These are phyloP conservation scores for Takakia lepidozioides DNA, from an alignment of 225 moss, liverwort and hornwort species.

Conservation along the genomic window DNA sequence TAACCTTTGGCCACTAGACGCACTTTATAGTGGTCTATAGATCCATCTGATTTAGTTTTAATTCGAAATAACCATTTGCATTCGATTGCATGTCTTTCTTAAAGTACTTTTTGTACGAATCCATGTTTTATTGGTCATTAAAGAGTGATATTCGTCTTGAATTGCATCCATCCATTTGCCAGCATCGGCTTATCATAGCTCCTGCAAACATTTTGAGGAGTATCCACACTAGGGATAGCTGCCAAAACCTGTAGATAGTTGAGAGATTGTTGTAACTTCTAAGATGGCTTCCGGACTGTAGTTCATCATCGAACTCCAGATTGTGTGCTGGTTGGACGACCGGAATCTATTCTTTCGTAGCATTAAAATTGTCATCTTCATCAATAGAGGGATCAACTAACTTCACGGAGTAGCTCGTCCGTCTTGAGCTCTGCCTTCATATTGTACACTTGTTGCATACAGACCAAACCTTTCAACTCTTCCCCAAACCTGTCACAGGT, in stretches of 20 bases:
- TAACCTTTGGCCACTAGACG: conserved; percentile 2
- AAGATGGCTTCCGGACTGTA: background rate
- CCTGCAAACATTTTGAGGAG: background rate
- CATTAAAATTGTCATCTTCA: too few species aligned
- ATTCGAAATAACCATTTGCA: conserved; percentile 1
- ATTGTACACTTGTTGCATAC: too few species aligned
- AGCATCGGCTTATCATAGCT: background rate
- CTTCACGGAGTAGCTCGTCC: too few species aligned
- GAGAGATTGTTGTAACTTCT: background rate
- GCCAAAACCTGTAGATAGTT: background rate
- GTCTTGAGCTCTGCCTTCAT: too few species aligned
- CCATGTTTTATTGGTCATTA: conserved; percentile 1
- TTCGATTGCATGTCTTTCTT: background rate
- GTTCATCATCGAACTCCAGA: too few species aligned
- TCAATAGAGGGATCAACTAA: too few species aligned
- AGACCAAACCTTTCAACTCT: too few species aligned
- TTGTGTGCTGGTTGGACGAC: too few species aligned
- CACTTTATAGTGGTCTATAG: background rate
- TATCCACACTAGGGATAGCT: background rate
- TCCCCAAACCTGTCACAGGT: too few species aligned
- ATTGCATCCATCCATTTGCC: background rate
- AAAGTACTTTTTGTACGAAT: background rate
- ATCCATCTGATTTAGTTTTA: background rate
- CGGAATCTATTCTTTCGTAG: too few species aligned
- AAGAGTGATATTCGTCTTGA: background rate